A percentile compares a stretch with the other conserved stretches of the same genome.
These are phyloP conservation scores for Irpex sp. DNA, from an alignment of 1,284 basidiomycete genomes.

Conservation along the genomic window DNA sequence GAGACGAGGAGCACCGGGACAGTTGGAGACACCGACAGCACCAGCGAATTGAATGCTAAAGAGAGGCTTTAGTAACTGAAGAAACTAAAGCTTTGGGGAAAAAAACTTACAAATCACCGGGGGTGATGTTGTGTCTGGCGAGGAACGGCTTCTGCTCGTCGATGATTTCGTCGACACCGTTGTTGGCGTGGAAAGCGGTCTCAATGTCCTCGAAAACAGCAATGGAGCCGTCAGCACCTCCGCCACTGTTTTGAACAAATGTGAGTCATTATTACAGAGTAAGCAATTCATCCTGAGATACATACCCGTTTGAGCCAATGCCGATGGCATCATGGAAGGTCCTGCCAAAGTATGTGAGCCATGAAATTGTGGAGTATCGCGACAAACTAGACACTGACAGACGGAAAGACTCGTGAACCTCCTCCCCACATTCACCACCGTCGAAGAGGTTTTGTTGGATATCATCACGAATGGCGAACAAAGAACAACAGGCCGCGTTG, in stretches of 20 bases:
- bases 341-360: background rate
- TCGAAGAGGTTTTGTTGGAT: slow-evolving; percentile 39
- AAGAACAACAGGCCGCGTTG: slow-evolving; percentile 35
- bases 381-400: slow-evolving; percentile 14
- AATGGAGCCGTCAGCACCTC: slow-evolving; percentile 29
- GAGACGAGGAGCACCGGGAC: slow-evolving; percentile 24
- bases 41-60: slow-evolving; percentile 26
- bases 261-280: background rate
- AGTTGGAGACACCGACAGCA: slow-evolving; percentile 23
- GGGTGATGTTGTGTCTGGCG: slow-evolving; percentile 18
- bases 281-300: background rate
- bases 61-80: background rate
- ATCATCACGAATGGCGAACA: slow-evolving; percentile 35
- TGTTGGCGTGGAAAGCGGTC: slow-evolving; percentile 22
- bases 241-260: slow-evolving; percentile 16
- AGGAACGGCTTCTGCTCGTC: slow-evolving; percentile 18
- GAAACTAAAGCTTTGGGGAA: background rate
- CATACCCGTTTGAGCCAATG: slow-evolving; percentile 17
- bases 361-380: background rate
- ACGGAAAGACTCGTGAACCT: slow-evolving; percentile 40
- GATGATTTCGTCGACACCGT: slow-evolving; percentile 24
- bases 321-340: slow-evolving; percentile 45
- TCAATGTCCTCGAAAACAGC: slow-evolving; percentile 20
- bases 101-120: slow-evolving; percentile 24
- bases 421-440: slow-evolving; percentile 37